Base-by-base conservation (phyloP, 139 green algal genomes). In the Tetraselmis striata region DNA sequence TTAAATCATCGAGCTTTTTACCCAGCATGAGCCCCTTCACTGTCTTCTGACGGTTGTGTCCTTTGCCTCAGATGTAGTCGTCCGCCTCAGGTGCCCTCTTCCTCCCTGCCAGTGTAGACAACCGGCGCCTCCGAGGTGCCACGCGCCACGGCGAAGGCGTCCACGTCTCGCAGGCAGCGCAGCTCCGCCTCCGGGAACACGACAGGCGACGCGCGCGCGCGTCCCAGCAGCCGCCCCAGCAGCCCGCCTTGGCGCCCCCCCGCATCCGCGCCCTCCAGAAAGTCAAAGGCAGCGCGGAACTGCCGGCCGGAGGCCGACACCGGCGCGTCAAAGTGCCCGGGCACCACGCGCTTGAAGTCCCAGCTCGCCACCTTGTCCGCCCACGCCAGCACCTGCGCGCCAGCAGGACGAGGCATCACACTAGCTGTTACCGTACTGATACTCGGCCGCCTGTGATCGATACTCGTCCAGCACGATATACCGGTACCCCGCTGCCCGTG, bases 381-480 rank as follows among this genome's bases (percentile, higher is more conserved):
- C 74, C 74, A 77, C 74, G 74, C 74, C 26, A 77, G 74, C 74
- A 77, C 74, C 25, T 67, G n/a, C n/a, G n/a, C n/a, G n/a, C n/a
- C n/a, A n/a, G n/a, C n/a, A n/a, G n/a, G n/a, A n/a, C n/a, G n/a
- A n/a, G n/a, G n/a, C n/a, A n/a, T n/a, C n/a, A n/a, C n/a, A n/a
- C n/a, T n/a, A n/a, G n/a, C n/a, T n/a, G n/a, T n/a, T n/a, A n/a
- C n/a, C n/a, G n/a, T n/a, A n/a, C n/a, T n/a, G n/a, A n/a, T n/a
- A n/a, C n/a, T n/a, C n/a, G n/a, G n/a, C n/a, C n/a, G n/a, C n/a
- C n/a, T n/a, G n/a, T n/a, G n/a, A n/a, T n/a, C n/a, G n/a, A n/a
- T n/a, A n/a, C n/a, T n/a, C n/a, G n/a, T n/a, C n/a, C n/a, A n/a
- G n/a, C n/a, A n/a, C n/a, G n/a, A n/a, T n/a, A n/a, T n/a, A n/a